Base-by-base conservation (phyloP, 2,329 filamentous ascomycete genomes). In the Sclerotinia glacialis region DNA sequence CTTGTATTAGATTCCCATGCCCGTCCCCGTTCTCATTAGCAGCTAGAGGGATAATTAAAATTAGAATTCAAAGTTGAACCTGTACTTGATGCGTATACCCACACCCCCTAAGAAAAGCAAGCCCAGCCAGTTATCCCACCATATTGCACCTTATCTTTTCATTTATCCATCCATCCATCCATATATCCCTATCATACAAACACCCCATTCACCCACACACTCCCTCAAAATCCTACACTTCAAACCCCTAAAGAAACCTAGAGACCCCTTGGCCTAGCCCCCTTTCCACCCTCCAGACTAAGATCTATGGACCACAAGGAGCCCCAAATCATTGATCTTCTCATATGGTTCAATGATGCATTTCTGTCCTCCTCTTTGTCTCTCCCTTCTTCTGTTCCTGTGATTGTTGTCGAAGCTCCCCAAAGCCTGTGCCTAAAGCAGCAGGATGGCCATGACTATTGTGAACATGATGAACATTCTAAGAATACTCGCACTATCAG, bases 251-350 rank as follows among this genome's bases (percentile, higher is more conserved):
- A 14, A 40, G 11, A 26, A 34, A 2, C 8, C 34, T 52, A 62
- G 31, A 52, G 31, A 2, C 59, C 59, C 18, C 34, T 49, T 34
- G 47, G 16, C 26, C 44, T 42, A 16, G 14, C 9, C 46, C 28
- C 69, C 53, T 70, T 74, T 46, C 73, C 76, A 67, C 80, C 82
- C 70, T 84, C 84, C 60, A 84, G 82, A 69, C 79, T 85, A 55
- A 86, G 80, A 71, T 88, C 85, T 34, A 87, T 74, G 69, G 80
- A 85, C 86, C 86, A 88, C 21, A 89, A 76, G 16, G 83, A 81
- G 70, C 87, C 85, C 85, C 85, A 89, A 12, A 88, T 80, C 5
- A 87, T 78, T 37, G 83, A 85, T 72, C 77, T 83, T 23, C 11
- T 64, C 11, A 49, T 14, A 76, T 80, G 84, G n/a, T 75, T 77